Conservation (phyloP, 495 filamentous ascomycete genomes). For the Talaromyces stipitatus region DNA sequence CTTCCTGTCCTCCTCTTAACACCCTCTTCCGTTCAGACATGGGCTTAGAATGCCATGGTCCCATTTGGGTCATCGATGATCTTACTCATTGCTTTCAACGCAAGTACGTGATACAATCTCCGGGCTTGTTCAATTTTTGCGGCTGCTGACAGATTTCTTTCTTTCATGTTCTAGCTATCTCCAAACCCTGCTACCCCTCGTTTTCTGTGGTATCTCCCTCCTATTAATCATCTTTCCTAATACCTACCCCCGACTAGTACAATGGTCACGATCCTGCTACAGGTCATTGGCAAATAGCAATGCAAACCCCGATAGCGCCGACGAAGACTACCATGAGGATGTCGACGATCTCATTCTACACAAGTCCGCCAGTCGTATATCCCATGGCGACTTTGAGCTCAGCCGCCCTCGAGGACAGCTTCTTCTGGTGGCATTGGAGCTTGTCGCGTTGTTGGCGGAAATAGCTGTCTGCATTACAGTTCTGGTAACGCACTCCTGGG, state of each 20-base stretch:
- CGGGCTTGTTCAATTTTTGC: not conserved
- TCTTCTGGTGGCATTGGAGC: slow-evolving; percentile 61
- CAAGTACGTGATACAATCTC: slow-evolving; percentile 55
- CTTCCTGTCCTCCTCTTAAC: slow-evolving; percentile 9
- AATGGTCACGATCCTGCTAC: slow-evolving; percentile 13
- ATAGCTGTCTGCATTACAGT: slow-evolving; percentile 58
- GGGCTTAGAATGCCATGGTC: slow-evolving; percentile 71
- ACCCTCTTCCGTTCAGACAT: slow-evolving; percentile 22
- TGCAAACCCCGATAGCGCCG: slow-evolving; percentile 32
- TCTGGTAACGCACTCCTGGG: slow-evolving; percentile 47
- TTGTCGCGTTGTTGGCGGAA: slow-evolving; percentile 62
- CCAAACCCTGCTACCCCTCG: slow-evolving; percentile 72
- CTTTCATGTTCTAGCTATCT: slow-evolving; percentile 63
- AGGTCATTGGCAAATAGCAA: slow-evolving; percentile 27
- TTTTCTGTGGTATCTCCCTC: slow-evolving; percentile 61
- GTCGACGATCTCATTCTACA: slow-evolving; percentile 56
- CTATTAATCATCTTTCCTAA: slow-evolving; percentile 50
- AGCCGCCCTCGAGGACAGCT: slow-evolving; percentile 70
- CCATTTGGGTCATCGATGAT: slow-evolving; percentile 83
- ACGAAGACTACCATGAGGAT: slow-evolving; percentile 56
- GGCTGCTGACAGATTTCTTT: slow-evolving; percentile 10
- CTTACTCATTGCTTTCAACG: slow-evolving; percentile 80
- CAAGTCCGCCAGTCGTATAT: slow-evolving; percentile 53
- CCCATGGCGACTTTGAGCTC: slow-evolving; percentile 62
- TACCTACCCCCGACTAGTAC: slow-evolving; percentile 25